phyloP scores from a whole-genome alignment of 2,329 filamentous ascomycete species.

The Colletotrichum phormii region DNA sequence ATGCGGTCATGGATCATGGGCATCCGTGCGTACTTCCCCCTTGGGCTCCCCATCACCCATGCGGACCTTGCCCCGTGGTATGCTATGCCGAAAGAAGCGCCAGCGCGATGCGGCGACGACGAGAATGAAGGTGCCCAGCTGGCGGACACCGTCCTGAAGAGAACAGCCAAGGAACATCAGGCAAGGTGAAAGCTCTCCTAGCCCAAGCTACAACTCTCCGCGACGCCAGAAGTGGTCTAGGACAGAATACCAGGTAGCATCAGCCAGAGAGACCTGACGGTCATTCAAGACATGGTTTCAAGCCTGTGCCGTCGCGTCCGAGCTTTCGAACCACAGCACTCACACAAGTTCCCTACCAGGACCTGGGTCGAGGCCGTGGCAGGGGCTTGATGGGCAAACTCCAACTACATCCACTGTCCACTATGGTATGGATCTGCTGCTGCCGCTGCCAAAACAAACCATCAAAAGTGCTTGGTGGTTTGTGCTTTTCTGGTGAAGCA shows the following conservation, averaged over 20 bases:
- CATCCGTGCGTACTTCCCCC: constrained; percentile 25
- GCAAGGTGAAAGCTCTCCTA: constrained; percentile 7
- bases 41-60: constrained; percentile 21
- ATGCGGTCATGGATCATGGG: constrained; percentile 29
- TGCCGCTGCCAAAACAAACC: constrained; percentile 20
- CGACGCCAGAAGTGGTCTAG: constrained; percentile 24
- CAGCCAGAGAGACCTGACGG: constrained; percentile 32
- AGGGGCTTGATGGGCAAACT: constrained; percentile 12
- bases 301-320: constrained; percentile 13
- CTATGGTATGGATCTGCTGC: constrained; percentile 20
- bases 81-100: constrained; percentile 21
- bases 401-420: background rate
- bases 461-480: constrained; percentile 13
- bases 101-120: constrained; percentile 12
- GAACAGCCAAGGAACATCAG: constrained; percentile 2
- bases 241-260: constrained; percentile 24
- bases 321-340: constrained; percentile 32
- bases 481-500: constrained; percentile 11
- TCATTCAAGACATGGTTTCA: constrained; percentile 35
- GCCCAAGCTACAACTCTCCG: constrained; percentile 17
- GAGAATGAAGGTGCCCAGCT: constrained; percentile 1
- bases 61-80: constrained; percentile 29
- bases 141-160: constrained; percentile 24
- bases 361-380: constrained; percentile 12
- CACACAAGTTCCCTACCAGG: constrained; percentile 29